Base-by-base conservation (phyloP, 371 early-diverging fungal genomes). In the Gilbertella persicaria region DNA sequence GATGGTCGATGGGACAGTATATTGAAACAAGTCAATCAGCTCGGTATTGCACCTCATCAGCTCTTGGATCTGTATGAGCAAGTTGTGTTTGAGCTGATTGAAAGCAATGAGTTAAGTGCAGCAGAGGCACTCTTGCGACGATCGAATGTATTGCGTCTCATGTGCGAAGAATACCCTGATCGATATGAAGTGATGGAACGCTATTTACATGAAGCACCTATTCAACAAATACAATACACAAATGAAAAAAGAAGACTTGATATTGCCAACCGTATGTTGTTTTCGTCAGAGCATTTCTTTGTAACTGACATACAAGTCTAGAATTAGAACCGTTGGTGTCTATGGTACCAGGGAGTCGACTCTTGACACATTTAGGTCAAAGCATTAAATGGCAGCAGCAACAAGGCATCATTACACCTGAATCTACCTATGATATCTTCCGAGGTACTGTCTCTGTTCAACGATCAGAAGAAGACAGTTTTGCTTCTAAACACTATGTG, bases 21-120 rank as follows among this genome's bases (percentile, higher is more conserved):
- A 0, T 74, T 96, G 21, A 73, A 79, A n/a, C 85, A 87, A 14
- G 76, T 88, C 7, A 67, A 78, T 13, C 80, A 84, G 33, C 75
- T 94, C 12, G 80, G 78, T 41, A 67, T 96, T 12, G 76, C 89
- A 10, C 78, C 71, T 10, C 71, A 70, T 30, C 86, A 87, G 43
- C 74, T 93, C 29, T 69, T 90, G 37, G 93, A 92, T 60, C 76
- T 97, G 1, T 95, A 94, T 66, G 95, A 96, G 66, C 95, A 95
- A 71, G 92, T 93, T 33, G 74, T 89, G 10, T 63, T 95, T 28
- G 98, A 97, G 50, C 69, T 96, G 21, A 75, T 88, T 8, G 98
- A 97, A 57, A 67, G 83, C 60, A 71, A 83, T 13, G 95, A 97
- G 64, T 58, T 89, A 6, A 84, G 82, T 16, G 92, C 95, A 21